These are phyloP conservation scores for Zymoseptoria ardabiliae DNA, from an alignment of 2,329 filamentous ascomycete species.

Conservation along the genomic window DNA sequence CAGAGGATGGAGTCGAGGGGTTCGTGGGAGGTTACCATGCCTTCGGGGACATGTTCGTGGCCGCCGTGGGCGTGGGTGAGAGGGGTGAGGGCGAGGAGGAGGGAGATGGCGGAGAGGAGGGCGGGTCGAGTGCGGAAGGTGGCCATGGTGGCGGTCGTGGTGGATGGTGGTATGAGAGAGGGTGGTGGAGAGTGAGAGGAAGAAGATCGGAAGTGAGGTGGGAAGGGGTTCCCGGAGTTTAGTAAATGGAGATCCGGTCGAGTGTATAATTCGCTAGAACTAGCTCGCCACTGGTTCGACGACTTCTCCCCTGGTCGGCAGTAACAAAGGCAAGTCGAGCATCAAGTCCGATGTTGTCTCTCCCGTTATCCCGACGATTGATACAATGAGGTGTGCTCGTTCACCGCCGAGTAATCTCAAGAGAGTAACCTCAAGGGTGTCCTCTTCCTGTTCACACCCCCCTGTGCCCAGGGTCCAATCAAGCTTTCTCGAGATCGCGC, in stretches of 20 bases:
- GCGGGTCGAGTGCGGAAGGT: slow-evolving; percentile 21
- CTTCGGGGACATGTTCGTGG: slow-evolving; percentile 57
- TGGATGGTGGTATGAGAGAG: background rate
- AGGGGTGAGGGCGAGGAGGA: slow-evolving; percentile 10
- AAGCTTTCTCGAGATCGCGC: background rate
- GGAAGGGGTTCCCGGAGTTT: background rate
- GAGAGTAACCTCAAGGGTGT: background rate
- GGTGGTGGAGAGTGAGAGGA: background rate
- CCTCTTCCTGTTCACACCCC: background rate
- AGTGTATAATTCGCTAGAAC: background rate
- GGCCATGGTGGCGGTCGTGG: slow-evolving; percentile 12
- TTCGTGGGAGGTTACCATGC: slow-evolving; percentile 61
- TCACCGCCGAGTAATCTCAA: background rate
- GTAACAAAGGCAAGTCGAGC: background rate
- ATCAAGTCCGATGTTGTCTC: background rate
- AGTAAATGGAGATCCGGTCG: background rate
- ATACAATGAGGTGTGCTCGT: background rate
- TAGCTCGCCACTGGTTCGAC: background rate
- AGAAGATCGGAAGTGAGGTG: background rate
- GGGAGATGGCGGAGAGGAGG: slow-evolving; percentile 2
- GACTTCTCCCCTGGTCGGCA: background rate
- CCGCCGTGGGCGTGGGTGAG: slow-evolving; percentile 42
- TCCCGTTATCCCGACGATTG: too few relatives aligned
- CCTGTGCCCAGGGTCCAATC: background rate
- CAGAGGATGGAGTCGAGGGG: slow-evolving; percentile 83